Evolutionary conservation across 2,329 filamentous ascomycete genomes (phyloP).

Genomic region (Akanthomyces dipterigenus): DNA sequence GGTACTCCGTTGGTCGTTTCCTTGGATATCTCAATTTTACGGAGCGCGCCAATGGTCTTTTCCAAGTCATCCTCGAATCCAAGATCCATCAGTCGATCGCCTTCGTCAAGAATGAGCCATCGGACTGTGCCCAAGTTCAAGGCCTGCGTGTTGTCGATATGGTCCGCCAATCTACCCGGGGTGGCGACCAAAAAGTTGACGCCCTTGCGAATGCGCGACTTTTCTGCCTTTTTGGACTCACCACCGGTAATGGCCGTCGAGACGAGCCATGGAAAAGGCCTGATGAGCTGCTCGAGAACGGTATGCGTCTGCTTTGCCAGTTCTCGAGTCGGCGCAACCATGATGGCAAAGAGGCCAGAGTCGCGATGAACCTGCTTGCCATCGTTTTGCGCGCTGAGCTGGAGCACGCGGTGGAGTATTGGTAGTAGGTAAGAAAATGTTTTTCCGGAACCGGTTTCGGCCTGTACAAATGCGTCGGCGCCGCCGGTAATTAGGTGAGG

Average conservation of each 20-base stretch:
- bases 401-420: conserved; percentile 80
- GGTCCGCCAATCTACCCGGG: conserved; percentile 83
- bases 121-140: conserved; percentile 82
- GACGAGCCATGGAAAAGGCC: conserved; percentile 91
- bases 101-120: conserved; percentile 93
- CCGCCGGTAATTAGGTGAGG: conserved; percentile 72
- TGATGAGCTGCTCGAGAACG: conserved; percentile 76
- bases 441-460: conserved; percentile 95
- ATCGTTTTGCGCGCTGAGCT: conserved; percentile 55
- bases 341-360: conserved; percentile 85
- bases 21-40: conserved; percentile 53
- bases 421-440: conserved; percentile 93
- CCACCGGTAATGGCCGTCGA: conserved; percentile 73
- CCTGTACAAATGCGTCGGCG: conserved; percentile 90
- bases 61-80: conserved; percentile 94
- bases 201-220: conserved; percentile 86
- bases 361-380: conserved; percentile 64
- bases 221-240: conserved; percentile 72
- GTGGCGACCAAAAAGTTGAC: conserved; percentile 95
- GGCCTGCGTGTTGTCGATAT: conserved; percentile 85
- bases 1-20: conserved; percentile 51
- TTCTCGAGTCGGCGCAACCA: conserved; percentile 91
- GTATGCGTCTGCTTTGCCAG: conserved; percentile 87
- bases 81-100: conserved; percentile 96
- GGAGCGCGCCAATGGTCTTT: conserved; percentile 74